Conservation (phyloP, 345 rosid species). For the Dipteronia dyeriana region DNA sequence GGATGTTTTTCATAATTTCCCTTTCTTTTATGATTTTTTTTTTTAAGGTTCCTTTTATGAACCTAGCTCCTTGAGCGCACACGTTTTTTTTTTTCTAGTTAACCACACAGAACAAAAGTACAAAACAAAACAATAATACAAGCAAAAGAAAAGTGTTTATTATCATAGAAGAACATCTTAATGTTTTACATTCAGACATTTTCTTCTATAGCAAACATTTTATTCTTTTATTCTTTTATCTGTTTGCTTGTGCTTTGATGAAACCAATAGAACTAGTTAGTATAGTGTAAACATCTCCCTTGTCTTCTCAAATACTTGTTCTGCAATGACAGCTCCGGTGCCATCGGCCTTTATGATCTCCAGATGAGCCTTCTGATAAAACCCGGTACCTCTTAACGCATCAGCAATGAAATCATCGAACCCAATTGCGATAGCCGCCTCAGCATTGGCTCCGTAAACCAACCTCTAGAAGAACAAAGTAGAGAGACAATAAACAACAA, state of each 20-base stretch:
- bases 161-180: neutral
- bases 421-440: slow-evolving; percentile 84
- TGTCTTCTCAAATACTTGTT: slow-evolving; percentile 87
- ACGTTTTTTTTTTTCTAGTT: too few species aligned
- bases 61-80: too few species aligned
- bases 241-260: neutral
- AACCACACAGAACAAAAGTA: too few species aligned
- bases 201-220: neutral
- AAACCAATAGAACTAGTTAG: slow-evolving; percentile 24
- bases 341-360: slow-evolving; percentile 88
- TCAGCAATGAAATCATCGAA: slow-evolving; percentile 83
- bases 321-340: slow-evolving; percentile 68
- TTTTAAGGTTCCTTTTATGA: too few species aligned
- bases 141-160: neutral
- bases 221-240: neutral
- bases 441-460: slow-evolving; percentile 86
- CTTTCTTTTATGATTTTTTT: too few species aligned
- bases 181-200: neutral
- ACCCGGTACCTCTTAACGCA: slow-evolving; percentile 67
- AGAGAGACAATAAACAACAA: too few species aligned
- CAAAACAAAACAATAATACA: too few species aligned
- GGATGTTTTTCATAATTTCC: too few species aligned
- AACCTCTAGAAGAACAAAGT: slow-evolving; percentile 42
- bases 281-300: slow-evolving; percentile 78
- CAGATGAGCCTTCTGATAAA: slow-evolving; percentile 64